Base-by-base conservation (phyloP, 2,329 filamentous ascomycete genomes). In the Pezicula rhizophila region DNA sequence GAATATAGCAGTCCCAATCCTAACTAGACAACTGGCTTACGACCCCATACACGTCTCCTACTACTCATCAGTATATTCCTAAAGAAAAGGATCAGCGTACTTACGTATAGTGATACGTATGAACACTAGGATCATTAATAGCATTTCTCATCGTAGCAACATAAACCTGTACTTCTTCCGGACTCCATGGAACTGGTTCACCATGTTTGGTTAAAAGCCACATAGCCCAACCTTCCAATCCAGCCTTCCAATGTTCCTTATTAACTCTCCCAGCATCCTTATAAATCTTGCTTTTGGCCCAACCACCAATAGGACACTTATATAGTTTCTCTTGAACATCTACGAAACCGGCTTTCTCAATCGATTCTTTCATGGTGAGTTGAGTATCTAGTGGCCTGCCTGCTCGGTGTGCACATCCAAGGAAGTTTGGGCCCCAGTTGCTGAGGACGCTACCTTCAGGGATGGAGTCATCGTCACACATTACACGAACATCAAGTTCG, bases 231-330 rank as follows among this genome's bases (percentile, higher is more conserved):
- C 61, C 61, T 35, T 64, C 60, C 10, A 64, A 38, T 8, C 56
- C 61, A 31, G 59, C 42, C 12, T 53, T 56, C 61, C 61, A 63
- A 12, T 64, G 60, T 3, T 50, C 53, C 26, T 42, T 48, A 14
- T 23, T 40, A 4, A 40, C 38, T 15, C 38, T 40, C 7, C 38
- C 38, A 6, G 38, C 38, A 23, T 71, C 65, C 51, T 69, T 72
- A 35, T 74, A 64, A 11, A 60, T 68, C n/a, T 66, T 60, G 43
- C 77, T 70, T 41, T 62, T 67, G 10, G 41, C 18, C 50, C 50
- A 52, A 14, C 34, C 46, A 28, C 35, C 40, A 33, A 58, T 53
- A 2, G 56, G 56, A 52, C 54, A 57, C 31, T 55, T 52, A 37
- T 46, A 53, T 46, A 45, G 40, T 15, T 20, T 45, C 40, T 58